A percentile compares a stretch with the other conserved stretches of the same genome.
phyloP scores from a whole-genome alignment of 352 stramenopile genomes.

The Phytophthora ramorum region DNA sequence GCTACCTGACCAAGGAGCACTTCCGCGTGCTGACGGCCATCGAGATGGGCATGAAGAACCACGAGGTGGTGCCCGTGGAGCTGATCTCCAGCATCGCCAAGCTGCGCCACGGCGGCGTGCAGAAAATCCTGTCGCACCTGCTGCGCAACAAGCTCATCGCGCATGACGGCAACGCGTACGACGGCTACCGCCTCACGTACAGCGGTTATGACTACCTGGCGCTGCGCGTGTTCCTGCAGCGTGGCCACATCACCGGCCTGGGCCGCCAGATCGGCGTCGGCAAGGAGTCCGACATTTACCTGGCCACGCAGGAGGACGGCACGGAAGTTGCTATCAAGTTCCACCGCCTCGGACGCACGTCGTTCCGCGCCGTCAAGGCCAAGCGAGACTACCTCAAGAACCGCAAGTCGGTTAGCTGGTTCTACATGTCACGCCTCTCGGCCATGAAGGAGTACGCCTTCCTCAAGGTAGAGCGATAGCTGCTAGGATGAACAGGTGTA shows the following conservation, averaged over 20 bases:
- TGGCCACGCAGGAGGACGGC: constrained; percentile 93
- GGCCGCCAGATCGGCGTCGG: constrained; percentile 97
- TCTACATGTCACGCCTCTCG: constrained; percentile 99
- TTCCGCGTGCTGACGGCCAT: constrained; percentile 99
- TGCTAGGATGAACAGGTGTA: neutral
- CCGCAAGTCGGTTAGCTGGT: constrained; percentile 96
- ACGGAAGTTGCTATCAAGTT: constrained; percentile 99
- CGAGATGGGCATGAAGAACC: constrained; percentile 99
- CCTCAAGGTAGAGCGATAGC: constrained; percentile 86
- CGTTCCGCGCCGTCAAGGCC: constrained; percentile 96
- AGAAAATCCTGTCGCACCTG: constrained; percentile 97
- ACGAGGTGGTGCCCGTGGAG: constrained; percentile 97
- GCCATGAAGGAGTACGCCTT: constrained; percentile 99
- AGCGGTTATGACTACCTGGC: constrained; percentile 99
- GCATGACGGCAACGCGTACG: constrained; percentile 97
- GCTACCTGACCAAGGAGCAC: constrained; percentile 95
- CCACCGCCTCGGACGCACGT: constrained; percentile 98
- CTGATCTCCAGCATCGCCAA: constrained; percentile 97
- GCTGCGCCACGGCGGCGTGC: constrained; percentile 96
- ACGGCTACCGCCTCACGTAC: constrained; percentile 98
- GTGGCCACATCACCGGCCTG: constrained; percentile 92
- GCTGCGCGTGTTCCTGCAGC: constrained; percentile 94
- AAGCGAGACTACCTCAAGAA: constrained; percentile 99
- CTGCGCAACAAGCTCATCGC: constrained; percentile 98
- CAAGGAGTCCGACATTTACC: constrained; percentile 99